These are phyloP conservation scores for Thalassiosira profunda DNA, from an alignment of 108 stramenopile species.

Conservation along the genomic window DNA sequence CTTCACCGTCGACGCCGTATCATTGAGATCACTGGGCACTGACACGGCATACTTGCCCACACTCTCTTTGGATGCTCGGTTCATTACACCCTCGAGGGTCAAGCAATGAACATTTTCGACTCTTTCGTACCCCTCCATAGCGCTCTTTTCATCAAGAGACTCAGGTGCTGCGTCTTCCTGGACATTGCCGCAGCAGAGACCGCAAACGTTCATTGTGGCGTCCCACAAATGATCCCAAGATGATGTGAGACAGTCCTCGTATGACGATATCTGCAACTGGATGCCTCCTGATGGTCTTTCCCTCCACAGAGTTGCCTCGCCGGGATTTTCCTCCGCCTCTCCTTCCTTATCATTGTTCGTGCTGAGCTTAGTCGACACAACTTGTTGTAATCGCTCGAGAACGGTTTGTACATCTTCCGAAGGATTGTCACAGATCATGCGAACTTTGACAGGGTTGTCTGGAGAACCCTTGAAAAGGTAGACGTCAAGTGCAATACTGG, in stretches of 20 bases:
- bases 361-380: too few species aligned
- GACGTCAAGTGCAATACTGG: slow-evolving; percentile 15
- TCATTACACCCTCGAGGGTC: slow-evolving; percentile 22
- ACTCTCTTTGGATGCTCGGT: background rate
- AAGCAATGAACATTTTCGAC: background rate
- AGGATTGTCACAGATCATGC: background rate
- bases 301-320: background rate
- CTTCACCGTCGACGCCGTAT: slow-evolving; percentile 7
- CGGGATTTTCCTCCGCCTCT: too few species aligned
- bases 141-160: background rate
- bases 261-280: background rate
- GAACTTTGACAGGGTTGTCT: background rate
- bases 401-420: too few species aligned
- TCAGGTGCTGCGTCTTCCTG: background rate
- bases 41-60: slow-evolving; percentile 22
- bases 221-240: background rate
- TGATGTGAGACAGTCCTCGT: too few species aligned
- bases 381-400: too few species aligned
- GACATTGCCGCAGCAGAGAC: background rate
- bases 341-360: background rate
- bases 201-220: slow-evolving; percentile 10
- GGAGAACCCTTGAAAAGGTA: slow-evolving; percentile 1
- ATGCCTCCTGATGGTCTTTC: background rate
- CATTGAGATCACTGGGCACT: slow-evolving; percentile 4
- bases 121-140: slow-evolving; percentile 10